Conservation (phyloP, 2,329 filamentous ascomycete genomes). For the Metarhizium humberi region DNA sequence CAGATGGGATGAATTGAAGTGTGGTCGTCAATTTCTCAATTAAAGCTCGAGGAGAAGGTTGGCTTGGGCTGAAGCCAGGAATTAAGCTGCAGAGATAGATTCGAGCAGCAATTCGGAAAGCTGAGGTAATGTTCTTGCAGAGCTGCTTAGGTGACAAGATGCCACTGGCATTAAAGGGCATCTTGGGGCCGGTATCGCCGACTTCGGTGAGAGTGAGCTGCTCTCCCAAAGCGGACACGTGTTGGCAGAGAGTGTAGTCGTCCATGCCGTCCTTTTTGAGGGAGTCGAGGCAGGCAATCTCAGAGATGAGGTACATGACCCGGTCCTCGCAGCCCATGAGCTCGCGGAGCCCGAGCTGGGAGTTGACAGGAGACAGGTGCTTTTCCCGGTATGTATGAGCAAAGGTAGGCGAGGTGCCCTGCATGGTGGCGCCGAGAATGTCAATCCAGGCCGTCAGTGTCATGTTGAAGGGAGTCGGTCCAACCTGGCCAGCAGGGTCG, state of each 20-base stretch:
- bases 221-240: slow-evolving; percentile 78
- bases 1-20: slow-evolving; percentile 74
- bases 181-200: slow-evolving; percentile 46
- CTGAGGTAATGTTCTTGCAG: slow-evolving; percentile 76
- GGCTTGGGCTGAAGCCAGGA: slow-evolving; percentile 71
- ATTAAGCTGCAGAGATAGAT: slow-evolving; percentile 97
- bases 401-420: slow-evolving; percentile 75
- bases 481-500: slow-evolving; percentile 39
- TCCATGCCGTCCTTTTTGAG: slow-evolving; percentile 78
- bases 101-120: slow-evolving; percentile 85
- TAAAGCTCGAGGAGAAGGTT: slow-evolving; percentile 65
- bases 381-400: slow-evolving; percentile 95
- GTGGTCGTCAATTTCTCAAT: slow-evolving; percentile 68
- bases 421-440: slow-evolving; percentile 89
- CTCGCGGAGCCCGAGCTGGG: slow-evolving; percentile 67
- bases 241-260: slow-evolving; percentile 76
- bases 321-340: slow-evolving; percentile 96
- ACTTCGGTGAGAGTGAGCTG: slow-evolving; percentile 78
- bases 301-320: slow-evolving; percentile 96
- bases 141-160: slow-evolving; percentile 75
- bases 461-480: slow-evolving; percentile 85
- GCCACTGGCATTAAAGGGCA: slow-evolving; percentile 58
- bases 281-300: slow-evolving; percentile 91
- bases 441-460: slow-evolving; percentile 92
- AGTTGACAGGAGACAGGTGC: slow-evolving; percentile 60